Conservation (phyloP, 1,139 yeast genomes). For the Martiniozyma asiatica region DNA sequence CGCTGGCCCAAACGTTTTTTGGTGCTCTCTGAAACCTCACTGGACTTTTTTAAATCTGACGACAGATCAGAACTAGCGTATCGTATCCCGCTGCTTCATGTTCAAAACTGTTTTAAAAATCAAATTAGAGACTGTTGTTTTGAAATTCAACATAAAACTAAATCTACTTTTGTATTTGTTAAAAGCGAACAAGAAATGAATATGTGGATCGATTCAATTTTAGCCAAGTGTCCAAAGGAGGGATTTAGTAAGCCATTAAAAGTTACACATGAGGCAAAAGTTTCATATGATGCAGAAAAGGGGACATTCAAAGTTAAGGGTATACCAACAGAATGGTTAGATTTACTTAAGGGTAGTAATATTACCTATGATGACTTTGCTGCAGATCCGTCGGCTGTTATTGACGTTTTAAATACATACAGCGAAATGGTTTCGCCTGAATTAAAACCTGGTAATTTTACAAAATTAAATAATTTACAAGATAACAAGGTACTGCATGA, state of each 20-base stretch:
- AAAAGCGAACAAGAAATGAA: slow-evolving; percentile 72
- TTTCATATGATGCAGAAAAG: slow-evolving; percentile 54
- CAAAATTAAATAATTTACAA: background rate
- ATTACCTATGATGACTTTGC: slow-evolving; percentile 78
- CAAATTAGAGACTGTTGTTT: slow-evolving; percentile 63
- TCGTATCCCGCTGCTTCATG: slow-evolving; percentile 43
- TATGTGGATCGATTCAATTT: slow-evolving; percentile 86
- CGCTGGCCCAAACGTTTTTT: slow-evolving; percentile 86
- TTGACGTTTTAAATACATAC: slow-evolving; percentile 78
- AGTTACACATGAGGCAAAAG: slow-evolving; percentile 63
- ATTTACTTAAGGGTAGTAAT: slow-evolving; percentile 59
- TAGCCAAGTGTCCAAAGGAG: slow-evolving; percentile 73
- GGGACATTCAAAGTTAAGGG: slow-evolving; percentile 63
- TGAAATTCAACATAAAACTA: slow-evolving; percentile 61
- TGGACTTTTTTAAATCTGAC: slow-evolving; percentile 69
- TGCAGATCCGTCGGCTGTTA: slow-evolving; percentile 73
- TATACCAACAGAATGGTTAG: slow-evolving; percentile 69
- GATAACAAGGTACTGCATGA: no score
- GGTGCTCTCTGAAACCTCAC: slow-evolving; percentile 60
- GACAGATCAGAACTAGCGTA: slow-evolving; percentile 28
- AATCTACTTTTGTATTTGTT: slow-evolving; percentile 63
- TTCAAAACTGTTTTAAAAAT: slow-evolving; percentile 46
- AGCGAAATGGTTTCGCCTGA: slow-evolving; percentile 22
- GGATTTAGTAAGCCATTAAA: slow-evolving; percentile 75
- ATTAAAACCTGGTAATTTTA: slow-evolving; percentile 3